Conservation (phyloP, 129 eudicot genomes). For the Lonicera japonica region DNA sequence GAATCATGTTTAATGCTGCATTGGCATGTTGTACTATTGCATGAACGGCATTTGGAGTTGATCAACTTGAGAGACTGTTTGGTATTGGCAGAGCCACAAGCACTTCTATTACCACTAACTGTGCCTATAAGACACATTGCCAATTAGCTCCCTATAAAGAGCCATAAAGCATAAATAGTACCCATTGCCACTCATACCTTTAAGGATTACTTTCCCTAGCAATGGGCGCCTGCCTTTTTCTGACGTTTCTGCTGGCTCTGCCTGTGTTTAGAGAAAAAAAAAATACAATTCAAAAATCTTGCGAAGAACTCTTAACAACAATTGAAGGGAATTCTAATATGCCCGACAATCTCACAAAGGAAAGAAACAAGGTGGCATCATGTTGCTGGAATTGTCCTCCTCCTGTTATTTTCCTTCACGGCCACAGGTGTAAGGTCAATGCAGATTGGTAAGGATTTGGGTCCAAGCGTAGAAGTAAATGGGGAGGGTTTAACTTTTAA, state of each 20-base stretch:
- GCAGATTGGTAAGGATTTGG: too few species aligned
- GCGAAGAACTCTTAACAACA: too few species aligned
- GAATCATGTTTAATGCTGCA: slow-evolving; percentile 15
- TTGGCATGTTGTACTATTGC: slow-evolving; percentile 20
- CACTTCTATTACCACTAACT: slow-evolving; percentile 19
- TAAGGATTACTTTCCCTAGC: slow-evolving; percentile 8
- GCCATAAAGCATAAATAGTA: slow-evolving; percentile 19
- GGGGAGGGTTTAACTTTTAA: too few species aligned
- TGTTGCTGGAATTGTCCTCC: too few species aligned
- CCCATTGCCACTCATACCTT: slow-evolving; percentile 28
- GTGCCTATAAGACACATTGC: slow-evolving; percentile 27
- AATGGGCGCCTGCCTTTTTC: not conserved
- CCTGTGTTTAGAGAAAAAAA: not conserved
- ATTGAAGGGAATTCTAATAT: too few species aligned
- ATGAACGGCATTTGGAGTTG: slow-evolving; percentile 13
- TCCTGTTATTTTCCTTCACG: too few species aligned
- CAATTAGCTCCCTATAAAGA: slow-evolving; percentile 20
- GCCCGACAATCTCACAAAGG: too few species aligned
- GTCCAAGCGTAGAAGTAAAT: too few species aligned
- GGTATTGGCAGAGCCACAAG: slow-evolving; percentile 18
- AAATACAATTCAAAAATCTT: not conserved
- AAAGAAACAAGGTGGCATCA: too few species aligned
- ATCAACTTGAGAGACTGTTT: slow-evolving; percentile 2
- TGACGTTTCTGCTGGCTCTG: slow-evolving; percentile 9
- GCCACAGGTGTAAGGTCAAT: too few species aligned